Evolutionary conservation across 495 filamentous ascomycete genomes (phyloP), one percentile per base, ranked within the genome.

Genomic region (Aspergillus cristatus): DNA sequence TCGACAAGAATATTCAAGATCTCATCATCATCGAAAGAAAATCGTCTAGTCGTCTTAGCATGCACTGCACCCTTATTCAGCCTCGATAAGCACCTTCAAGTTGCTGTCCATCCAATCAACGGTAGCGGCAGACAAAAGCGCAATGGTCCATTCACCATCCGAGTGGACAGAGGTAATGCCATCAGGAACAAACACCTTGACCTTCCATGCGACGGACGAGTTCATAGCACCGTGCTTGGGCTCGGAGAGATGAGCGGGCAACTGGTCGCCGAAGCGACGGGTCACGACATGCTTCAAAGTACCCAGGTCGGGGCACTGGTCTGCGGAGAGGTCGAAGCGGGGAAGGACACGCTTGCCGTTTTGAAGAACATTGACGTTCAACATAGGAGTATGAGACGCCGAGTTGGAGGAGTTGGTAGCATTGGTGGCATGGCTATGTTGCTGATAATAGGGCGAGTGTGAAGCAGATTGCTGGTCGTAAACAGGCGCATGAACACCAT

Each of bases 61-160:
- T 4, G 20, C 20, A 24, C 20, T n/a, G n/a, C n/a, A n/a, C n/a
- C n/a, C 20, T 14, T 33, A 25, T 11, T 48, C 57, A 28, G 60
- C 14, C n/a, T 70, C 64, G 18, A 72, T 49, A 22, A 74, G 42
- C 37, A 72, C 59, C 36, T 51, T 64, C 40, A 73, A 43, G n/a
- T 66, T 56, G 6, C 61, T 60, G 40, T 74, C 71, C 67, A 75
- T 68, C 70, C 69, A 74, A 12, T 71, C 70, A n/a, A 60, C 55
- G 10, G 60, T 59, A 25, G 58, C 54, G 8, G 67, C 58, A n/a
- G 55, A 52, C 15, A 61, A 46, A 7, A 71, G 48, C 11, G 63
- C 62, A 29, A 67, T 51, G 1, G 50, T 56, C 71, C 70, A 74
- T 14, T 65, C 62, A 30, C 63, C 62, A 35, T 72, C 63, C 17